A percentile compares a stretch with the other conserved stretches of the same genome.
These are phyloP conservation scores for Emericellopsis atlantica DNA, from an alignment of 2,329 filamentous ascomycete genomes.

Conservation along the genomic window DNA sequence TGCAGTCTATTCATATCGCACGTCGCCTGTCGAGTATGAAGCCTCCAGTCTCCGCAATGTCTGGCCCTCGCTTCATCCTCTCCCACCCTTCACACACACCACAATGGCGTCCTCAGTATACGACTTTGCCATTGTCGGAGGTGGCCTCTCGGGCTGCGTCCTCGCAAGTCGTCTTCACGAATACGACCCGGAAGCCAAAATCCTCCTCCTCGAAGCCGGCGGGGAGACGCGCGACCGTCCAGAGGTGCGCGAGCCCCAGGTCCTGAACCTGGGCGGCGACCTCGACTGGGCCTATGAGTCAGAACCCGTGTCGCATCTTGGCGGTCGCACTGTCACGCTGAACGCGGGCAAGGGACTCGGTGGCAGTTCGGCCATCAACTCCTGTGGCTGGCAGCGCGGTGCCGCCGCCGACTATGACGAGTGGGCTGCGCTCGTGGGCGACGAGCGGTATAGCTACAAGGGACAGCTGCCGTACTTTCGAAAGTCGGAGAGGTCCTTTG, in stretches of 20 bases:
- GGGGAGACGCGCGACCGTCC: constrained; percentile 9
- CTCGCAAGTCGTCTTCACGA: constrained; percentile 16
- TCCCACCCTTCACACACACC: not conserved
- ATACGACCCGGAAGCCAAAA: constrained; percentile 8
- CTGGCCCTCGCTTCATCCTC: no score
- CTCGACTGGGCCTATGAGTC: constrained; percentile 22
- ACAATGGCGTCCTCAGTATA: constrained; percentile 3
- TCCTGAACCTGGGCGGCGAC: constrained; percentile 14
- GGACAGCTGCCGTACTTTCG: constrained; percentile 31
- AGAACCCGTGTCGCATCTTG: constrained; percentile 13
- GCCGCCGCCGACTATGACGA: constrained; percentile 28
- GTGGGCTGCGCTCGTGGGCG: constrained; percentile 21
- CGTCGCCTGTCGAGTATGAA: no score
- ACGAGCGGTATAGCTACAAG: constrained; percentile 30
- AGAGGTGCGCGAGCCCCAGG: constrained; percentile 9
- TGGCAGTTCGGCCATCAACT: constrained; percentile 26
- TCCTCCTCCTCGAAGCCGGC: constrained; percentile 25
- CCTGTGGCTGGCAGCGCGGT: constrained; percentile 28
- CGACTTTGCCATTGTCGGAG: constrained; percentile 17
- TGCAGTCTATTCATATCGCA: no score
- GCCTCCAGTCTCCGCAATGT: no score
- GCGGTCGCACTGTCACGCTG: constrained; percentile 10
- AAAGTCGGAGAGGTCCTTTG: constrained; percentile 21
- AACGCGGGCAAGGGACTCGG: constrained; percentile 25
- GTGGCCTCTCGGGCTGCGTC: constrained; percentile 18